phyloP scores from a whole-genome alignment of 768 basidiomycete species.

The Russula vinacea region DNA sequence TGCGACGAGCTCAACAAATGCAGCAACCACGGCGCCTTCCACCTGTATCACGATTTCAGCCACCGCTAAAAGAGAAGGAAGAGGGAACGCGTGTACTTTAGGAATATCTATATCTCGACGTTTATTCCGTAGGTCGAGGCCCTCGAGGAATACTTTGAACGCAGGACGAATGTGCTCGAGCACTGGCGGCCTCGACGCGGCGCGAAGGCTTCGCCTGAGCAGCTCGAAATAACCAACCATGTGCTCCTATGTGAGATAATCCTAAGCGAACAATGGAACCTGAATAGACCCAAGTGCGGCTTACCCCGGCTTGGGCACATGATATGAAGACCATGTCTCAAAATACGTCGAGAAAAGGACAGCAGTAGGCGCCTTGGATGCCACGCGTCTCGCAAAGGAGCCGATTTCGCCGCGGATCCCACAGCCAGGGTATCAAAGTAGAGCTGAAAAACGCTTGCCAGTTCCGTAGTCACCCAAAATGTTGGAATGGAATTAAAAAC shows the following conservation, averaged over 20 bases:
- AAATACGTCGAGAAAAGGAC: constrained; percentile 63
- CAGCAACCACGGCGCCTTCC: constrained; percentile 53
- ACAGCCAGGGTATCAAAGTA: constrained; percentile 48
- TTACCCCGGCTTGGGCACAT: constrained; percentile 34
- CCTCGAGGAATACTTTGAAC: constrained; percentile 29
- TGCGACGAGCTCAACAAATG: constrained; percentile 85
- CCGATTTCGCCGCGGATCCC: constrained; percentile 37
- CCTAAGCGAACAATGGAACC: background rate
- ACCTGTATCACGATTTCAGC: constrained; percentile 39
- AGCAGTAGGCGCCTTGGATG: constrained; percentile 68
- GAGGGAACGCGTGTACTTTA: constrained; percentile 33
- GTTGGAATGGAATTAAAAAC: constrained; percentile 73
- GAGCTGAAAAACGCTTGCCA: constrained; percentile 53
- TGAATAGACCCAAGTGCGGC: background rate
- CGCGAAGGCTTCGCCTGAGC: constrained; percentile 25
- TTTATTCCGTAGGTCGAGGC: constrained; percentile 25
- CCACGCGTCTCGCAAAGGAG: constrained; percentile 56
- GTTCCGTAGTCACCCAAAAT: constrained; percentile 69
- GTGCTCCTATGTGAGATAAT: constrained; percentile 7
- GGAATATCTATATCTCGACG: constrained; percentile 7
- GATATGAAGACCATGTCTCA: constrained; percentile 51
- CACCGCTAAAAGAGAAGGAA: background rate
- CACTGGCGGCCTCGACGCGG: constrained; percentile 19
- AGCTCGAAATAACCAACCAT: constrained; percentile 27
- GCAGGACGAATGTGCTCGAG: constrained; percentile 24